Evolutionary conservation across 495 filamentous ascomycete genomes (phyloP), one percentile per base, ranked within the genome.

Genomic region (Penicillium bialowiezense): DNA sequence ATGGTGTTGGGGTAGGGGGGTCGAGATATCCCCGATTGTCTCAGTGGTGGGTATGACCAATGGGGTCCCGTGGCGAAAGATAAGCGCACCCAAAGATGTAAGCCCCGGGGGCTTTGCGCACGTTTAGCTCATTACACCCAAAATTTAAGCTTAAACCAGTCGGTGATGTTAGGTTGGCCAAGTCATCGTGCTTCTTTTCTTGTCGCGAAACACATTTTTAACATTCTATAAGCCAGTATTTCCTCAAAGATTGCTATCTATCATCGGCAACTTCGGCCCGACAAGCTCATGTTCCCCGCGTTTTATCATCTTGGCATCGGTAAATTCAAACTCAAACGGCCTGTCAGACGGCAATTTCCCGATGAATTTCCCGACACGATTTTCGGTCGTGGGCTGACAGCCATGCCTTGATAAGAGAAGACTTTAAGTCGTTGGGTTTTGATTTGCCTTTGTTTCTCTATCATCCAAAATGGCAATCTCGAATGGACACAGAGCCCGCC

Each of bases 231-330:
- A n/a, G n/a, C n/a, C n/a, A n/a, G n/a, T n/a, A n/a, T n/a, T n/a
- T n/a, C n/a, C n/a, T n/a, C n/a, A n/a, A n/a, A n/a, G n/a, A n/a
- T n/a, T n/a, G n/a, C 19, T 35, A 33, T 5, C 9, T 28, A 4
- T 21, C 13, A 21, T 23, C 19, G 8, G 36, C 17, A 17, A 14
- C 2, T 34, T 2, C 18, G 28, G 29, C 15, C 21, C 18, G 24
- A 23, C 23, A 17, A 31, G 29, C 20, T 19, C 6, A 7, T 37
- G 15, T 53, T 53, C 51, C 51, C 51, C 51, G 51, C 51, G 32
- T 41, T 48, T 48, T 48, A 41, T 48, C 38, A 23, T 48, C 51
- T 53, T 53, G 51, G 51, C 51, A 43, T 53, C 51, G 51, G 51
- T 20, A 43, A 53, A 48, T 41, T 19, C 1, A 3, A 40, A 38